These are phyloP conservation scores for Chalciporus piperatus DNA, from an alignment of 768 basidiomycete species.

Conservation along the genomic window DNA sequence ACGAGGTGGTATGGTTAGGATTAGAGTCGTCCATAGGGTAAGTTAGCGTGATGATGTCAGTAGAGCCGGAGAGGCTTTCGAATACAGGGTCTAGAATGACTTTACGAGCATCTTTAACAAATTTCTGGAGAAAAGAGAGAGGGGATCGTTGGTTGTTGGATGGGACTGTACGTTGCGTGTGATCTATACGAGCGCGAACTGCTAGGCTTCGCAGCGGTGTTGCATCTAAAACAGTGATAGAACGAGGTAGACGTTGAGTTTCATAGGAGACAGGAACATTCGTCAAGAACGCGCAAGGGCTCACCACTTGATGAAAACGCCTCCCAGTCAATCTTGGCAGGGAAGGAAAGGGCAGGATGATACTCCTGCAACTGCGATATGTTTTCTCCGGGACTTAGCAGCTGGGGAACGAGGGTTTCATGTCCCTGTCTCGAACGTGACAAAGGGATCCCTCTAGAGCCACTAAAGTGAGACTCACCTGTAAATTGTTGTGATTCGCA, in stretches of 20 bases:
- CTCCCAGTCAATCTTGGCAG: slow-evolving; percentile 60
- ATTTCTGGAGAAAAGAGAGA: slow-evolving; percentile 53
- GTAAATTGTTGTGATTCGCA: slow-evolving; percentile 28
- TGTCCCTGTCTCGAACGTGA: slow-evolving; percentile 18
- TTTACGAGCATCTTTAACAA: slow-evolving; percentile 52
- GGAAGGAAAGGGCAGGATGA: slow-evolving; percentile 37
- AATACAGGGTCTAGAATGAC: slow-evolving; percentile 49
- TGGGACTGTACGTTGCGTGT: slow-evolving; percentile 39
- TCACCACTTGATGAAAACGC: slow-evolving; percentile 56
- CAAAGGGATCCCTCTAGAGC: slow-evolving; percentile 8
- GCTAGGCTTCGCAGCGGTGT: slow-evolving; percentile 50
- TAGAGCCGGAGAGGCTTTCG: slow-evolving; percentile 16
- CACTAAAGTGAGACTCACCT: slow-evolving; percentile 29
- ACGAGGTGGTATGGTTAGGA: slow-evolving; percentile 21
- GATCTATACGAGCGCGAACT: slow-evolving; percentile 34
- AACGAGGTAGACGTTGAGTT: slow-evolving; percentile 9
- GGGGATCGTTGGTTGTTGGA: slow-evolving; percentile 40
- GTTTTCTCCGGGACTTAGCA: slow-evolving; percentile 32
- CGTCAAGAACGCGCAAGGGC: slow-evolving; percentile 9
- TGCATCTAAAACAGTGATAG: slow-evolving; percentile 42
- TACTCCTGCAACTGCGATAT: slow-evolving; percentile 47
- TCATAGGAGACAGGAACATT: not conserved
- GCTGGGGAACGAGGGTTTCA: slow-evolving; percentile 18
- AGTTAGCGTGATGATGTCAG: slow-evolving; percentile 16
- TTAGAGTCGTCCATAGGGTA: slow-evolving; percentile 31